Evolutionary conservation across 2,329 filamentous ascomycete genomes (phyloP).

Genomic region (Zymoseptoria brevis): DNA sequence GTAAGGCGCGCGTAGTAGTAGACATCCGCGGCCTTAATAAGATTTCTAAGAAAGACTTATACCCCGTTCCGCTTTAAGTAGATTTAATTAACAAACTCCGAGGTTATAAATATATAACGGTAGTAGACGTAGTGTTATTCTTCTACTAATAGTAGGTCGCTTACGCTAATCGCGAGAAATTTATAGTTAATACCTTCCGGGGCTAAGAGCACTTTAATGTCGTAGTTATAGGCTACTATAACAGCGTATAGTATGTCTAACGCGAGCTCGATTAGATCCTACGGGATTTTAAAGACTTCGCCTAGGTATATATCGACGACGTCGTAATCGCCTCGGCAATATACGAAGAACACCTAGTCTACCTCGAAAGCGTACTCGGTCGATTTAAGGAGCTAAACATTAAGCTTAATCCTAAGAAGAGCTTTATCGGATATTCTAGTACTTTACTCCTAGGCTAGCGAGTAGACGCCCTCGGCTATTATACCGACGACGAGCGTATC

Average conservation of each 20-base stretch:
- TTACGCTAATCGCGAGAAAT: not conserved
- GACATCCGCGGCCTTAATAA: not conserved
- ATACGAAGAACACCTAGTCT: not conserved
- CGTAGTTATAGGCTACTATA: slow-evolving; percentile 1
- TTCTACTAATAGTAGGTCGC: slow-evolving; percentile 2
- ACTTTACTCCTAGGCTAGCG: not conserved
- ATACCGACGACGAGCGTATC: not conserved
- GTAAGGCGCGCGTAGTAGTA: not conserved
- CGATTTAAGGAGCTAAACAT: not conserved
- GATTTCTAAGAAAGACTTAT: not conserved
- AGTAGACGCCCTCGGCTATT: not conserved
- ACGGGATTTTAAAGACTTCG: not conserved
- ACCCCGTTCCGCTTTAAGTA: not conserved
- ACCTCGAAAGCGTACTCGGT: not conserved
- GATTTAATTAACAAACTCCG: not conserved
- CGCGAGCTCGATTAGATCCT: not conserved
- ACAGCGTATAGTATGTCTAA: not conserved
- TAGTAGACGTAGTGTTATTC: not conserved
- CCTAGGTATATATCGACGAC: not conserved
- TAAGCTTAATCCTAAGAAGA: not conserved
- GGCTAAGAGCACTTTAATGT: slow-evolving; percentile 1
- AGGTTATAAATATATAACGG: not conserved
- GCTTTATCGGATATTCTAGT: not conserved
- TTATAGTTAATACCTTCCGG: slow-evolving; percentile 1
- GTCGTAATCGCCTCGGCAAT: not conserved